phyloP scores from a whole-genome alignment of 176 grass and related monocot genomes.

The Secale cereale region DNA sequence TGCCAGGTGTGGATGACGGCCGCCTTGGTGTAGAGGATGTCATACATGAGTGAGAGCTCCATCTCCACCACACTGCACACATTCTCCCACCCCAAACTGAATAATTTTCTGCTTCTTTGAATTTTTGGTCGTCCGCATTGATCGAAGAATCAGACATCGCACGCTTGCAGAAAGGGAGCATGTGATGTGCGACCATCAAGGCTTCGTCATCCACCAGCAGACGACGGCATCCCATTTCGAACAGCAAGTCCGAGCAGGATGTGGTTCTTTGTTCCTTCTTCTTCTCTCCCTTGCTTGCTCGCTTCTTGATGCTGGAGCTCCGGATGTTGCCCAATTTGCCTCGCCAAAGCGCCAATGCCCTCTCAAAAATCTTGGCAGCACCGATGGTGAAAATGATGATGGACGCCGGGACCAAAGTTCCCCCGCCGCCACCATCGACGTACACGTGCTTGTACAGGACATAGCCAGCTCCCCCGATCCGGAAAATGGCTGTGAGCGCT shows the following conservation, averaged over 20 bases:
- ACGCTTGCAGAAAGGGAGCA: neutral
- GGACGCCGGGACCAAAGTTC: no score
- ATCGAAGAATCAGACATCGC: neutral
- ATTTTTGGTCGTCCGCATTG: no score
- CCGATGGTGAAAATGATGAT: no score
- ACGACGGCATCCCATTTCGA: no score
- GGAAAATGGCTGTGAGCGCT: no score
- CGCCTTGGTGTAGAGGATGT: slow-evolving; percentile 47
- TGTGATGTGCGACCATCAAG: neutral
- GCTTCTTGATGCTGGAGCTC: no score
- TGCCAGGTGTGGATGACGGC: neutral
- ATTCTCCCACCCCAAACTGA: neutral
- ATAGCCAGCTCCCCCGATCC: no score
- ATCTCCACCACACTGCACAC: neutral
- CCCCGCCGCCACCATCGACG: no score
- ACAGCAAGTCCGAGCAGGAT: no score
- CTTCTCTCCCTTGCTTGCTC: no score
- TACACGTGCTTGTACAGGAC: no score
- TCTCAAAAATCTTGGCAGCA: no score
- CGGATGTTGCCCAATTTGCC: neutral
- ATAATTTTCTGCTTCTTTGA: neutral
- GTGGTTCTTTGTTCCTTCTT: neutral
- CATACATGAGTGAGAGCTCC: slow-evolving; percentile 25
- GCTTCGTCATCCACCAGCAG: neutral
- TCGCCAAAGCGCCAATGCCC: neutral